Percentiles rank a stretch among this genome's conserved stretches.
Conservation (phyloP, 371 early-diverging fungal species). For the Apophysomyces trapeziformis region DNA sequence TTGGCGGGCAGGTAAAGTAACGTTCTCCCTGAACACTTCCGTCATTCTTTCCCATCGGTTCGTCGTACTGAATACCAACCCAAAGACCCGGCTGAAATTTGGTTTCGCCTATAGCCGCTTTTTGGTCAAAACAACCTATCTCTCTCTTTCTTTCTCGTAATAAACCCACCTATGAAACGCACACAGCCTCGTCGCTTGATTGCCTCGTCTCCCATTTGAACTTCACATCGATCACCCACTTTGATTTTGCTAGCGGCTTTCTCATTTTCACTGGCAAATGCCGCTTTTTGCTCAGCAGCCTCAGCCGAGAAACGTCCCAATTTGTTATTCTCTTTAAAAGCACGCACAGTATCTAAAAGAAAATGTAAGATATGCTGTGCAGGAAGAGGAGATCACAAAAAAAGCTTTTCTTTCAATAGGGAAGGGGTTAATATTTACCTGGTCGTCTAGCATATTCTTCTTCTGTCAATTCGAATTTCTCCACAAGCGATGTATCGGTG, state of each 20-base stretch:
- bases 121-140: too few relatives aligned
- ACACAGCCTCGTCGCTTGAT: constrained; percentile 81
- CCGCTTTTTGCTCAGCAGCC: constrained; percentile 40
- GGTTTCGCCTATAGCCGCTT: constrained; percentile 51
- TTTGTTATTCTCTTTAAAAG: constrained; percentile 88
- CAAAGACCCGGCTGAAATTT: constrained; percentile 87
- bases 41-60: constrained; percentile 94
- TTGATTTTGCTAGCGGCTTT: constrained; percentile 63
- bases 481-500: constrained; percentile 86
- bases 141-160: background rate
- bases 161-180: constrained; percentile 70
- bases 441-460: constrained; percentile 82
- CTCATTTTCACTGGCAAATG: constrained; percentile 48
- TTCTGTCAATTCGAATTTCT: constrained; percentile 90
- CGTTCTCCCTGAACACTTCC: constrained; percentile 81
- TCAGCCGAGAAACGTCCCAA: constrained; percentile 85
- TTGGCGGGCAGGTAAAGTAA: constrained; percentile 78
- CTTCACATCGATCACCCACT: constrained; percentile 88
- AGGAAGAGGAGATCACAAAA: background rate
- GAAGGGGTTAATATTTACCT: constrained; percentile 41
- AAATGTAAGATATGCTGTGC: background rate
- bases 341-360: constrained; percentile 79
- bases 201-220: constrained; percentile 56
- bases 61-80: constrained; percentile 96
- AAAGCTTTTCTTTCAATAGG: background rate